A percentile compares a stretch with the other conserved stretches of the same genome.
Evolutionary conservation across 2,329 filamentous ascomycete species (phyloP).

Genomic region (Colletotrichum limetticola): DNA sequence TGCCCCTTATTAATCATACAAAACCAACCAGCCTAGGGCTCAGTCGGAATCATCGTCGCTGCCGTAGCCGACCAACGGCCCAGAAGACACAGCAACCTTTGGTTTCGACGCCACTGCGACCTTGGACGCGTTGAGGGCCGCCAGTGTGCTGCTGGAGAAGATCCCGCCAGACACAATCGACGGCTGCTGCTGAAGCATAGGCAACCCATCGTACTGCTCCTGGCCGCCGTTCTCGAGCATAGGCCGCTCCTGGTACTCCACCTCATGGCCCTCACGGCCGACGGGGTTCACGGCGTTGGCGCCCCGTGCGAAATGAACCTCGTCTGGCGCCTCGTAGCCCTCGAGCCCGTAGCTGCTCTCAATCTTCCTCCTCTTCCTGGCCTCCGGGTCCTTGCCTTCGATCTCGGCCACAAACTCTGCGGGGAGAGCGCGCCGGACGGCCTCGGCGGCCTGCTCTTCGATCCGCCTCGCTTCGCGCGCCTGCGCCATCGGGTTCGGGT

Average conservation of each 20-base stretch:
- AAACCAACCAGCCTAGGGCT: conserved; percentile 47
- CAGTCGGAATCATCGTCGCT: conserved; percentile 72
- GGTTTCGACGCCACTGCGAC: conserved; percentile 65
- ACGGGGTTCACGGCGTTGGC: conserved; percentile 72
- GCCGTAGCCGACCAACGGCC: conserved; percentile 87
- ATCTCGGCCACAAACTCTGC: conserved; percentile 93
- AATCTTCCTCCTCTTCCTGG: conserved; percentile 87
- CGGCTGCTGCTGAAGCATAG: conserved; percentile 42
- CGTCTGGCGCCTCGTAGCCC: conserved; percentile 93
- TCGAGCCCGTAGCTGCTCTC: conserved; percentile 90
- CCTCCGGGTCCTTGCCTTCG: conserved; percentile 88
- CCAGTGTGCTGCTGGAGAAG: conserved; percentile 83
- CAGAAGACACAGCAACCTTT: conserved; percentile 64
- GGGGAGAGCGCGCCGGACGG: conserved; percentile 86
- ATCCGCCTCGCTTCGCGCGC: conserved; percentile 89
- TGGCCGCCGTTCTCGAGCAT: conserved; percentile 64
- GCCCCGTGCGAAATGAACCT: conserved; percentile 90
- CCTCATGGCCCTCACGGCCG: conserved; percentile 68
- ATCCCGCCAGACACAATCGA: conserved; percentile 69
- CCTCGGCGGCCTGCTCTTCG: conserved; percentile 96
- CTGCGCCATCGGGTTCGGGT: conserved; percentile 95
- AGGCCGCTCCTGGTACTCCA: conserved; percentile 70
- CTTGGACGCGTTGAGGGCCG: conserved; percentile 74
- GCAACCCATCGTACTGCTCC: conserved; percentile 37
- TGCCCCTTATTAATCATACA: conserved; percentile 76